Evolutionary conservation across 768 basidiomycete species (phyloP), one percentile per base, ranked within the genome.

Genomic region (Floccularia luteovirens): DNA sequence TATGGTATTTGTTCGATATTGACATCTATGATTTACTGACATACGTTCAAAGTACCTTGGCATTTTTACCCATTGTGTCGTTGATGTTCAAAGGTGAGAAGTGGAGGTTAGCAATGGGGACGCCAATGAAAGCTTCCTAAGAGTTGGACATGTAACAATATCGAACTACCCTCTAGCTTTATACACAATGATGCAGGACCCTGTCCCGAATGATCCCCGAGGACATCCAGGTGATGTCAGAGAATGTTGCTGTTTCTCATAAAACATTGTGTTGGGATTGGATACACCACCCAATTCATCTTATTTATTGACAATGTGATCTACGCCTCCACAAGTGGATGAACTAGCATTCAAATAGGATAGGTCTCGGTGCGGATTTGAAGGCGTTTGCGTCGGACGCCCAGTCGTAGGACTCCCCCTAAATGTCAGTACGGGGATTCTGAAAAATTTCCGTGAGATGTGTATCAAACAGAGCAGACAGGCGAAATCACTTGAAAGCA

Each of bases 61-160:
- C 55, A 12, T 63, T 63, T 39, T 39, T 63, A 30, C 62, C 62
- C 1, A 55, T 63, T n/a, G 38, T 63, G 12, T 49, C 44, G 24
- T 42, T 64, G 16, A 63, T 64, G 61, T 51, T 53, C 44, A 49
- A 43, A 41, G 62, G 63, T 7, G 57, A 58, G 44, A 44, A 44
- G 31, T 65, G 63, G 62, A 56, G 63, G 43, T 48, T 42, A 16
- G 48, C 38, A 22, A 38, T 58, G 22, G 59, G 54, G 31, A 47
- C 52, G 23, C 55, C 56, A 28, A 41, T 43, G 27, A 40, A 42
- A 21, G 33, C 41, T 7, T 45, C 27, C 35, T 22, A 5, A 50
- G 43, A 17, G 31, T 20, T 44, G 25, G 16, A 20, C 20, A 6
- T 22, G 32, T 20, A 31, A 28, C 31, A 25, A 31, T 14, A 14